Conservation (phyloP, 2,329 filamentous ascomycete genomes). For the Talaromyces sp. region DNA sequence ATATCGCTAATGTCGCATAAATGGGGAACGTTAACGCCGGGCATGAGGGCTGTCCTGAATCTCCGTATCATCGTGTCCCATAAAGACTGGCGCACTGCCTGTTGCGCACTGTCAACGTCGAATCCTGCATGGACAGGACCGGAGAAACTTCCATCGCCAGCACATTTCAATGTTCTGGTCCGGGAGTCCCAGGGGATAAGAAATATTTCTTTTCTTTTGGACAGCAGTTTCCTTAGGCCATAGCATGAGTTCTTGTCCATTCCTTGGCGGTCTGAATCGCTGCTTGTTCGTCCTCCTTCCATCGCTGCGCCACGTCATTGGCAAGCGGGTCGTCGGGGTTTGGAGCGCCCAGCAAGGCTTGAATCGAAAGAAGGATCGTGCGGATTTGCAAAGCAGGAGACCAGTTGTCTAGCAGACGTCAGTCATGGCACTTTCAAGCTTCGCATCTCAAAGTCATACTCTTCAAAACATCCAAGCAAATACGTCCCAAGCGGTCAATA, state of each 20-base stretch:
- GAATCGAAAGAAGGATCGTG: slow-evolving; percentile 97
- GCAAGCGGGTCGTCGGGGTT: slow-evolving; percentile 98
- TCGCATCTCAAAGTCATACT: slow-evolving; percentile 52
- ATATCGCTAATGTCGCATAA: background rate
- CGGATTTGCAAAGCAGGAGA: slow-evolving; percentile 95
- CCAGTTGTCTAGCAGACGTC: slow-evolving; percentile 73
- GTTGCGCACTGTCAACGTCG: background rate
- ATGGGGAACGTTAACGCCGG: background rate
- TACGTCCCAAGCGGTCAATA: slow-evolving; percentile 94
- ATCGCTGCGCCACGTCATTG: slow-evolving; percentile 93
- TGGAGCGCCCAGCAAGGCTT: slow-evolving; percentile 88
- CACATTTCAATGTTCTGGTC: background rate
- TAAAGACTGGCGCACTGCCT: background rate
- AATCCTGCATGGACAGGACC: background rate
- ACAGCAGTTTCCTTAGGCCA: slow-evolving; percentile 34
- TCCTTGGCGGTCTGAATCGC: slow-evolving; percentile 89
- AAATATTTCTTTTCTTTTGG: background rate
- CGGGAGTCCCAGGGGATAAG: background rate
- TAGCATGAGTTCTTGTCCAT: slow-evolving; percentile 83
- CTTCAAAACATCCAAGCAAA: slow-evolving; percentile 95
- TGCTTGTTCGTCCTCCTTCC: slow-evolving; percentile 92
- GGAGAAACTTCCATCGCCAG: background rate
- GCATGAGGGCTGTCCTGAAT: background rate
- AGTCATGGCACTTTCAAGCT: slow-evolving; percentile 13
- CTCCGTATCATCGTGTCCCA: background rate